These are phyloP conservation scores for Tetrapyrgos nigripes DNA, from an alignment of 1,284 basidiomycete species.

Conservation along the genomic window DNA sequence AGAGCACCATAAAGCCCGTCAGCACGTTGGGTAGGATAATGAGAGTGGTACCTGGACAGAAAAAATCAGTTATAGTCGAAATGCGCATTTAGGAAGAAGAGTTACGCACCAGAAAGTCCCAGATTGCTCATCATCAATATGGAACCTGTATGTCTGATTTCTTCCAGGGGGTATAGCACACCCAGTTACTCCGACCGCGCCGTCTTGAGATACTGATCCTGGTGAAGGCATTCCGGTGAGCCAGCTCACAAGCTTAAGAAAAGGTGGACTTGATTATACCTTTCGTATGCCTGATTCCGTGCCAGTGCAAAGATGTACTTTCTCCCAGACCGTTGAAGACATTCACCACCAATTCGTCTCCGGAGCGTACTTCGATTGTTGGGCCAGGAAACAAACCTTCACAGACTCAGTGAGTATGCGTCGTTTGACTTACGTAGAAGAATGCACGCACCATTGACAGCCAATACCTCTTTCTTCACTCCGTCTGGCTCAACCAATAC, in stretches of 20 bases:
- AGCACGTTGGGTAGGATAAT: conserved; percentile 12
- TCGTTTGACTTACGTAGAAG: not conserved
- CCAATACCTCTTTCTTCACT: conserved; percentile 10
- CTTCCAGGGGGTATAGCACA: conserved; percentile 10
- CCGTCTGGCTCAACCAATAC: conserved; percentile 9
- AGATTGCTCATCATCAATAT: conserved; percentile 6
- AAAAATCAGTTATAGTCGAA: not conserved
- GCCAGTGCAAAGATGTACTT: conserved; percentile 11
- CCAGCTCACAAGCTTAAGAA: not conserved
- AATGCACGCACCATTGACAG: conserved; percentile 13
- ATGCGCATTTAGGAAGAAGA: not conserved
- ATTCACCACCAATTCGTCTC: conserved; percentile 13
- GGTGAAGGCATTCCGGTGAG: not conserved
- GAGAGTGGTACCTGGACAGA: conserved; percentile 15
- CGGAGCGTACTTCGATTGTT: conserved; percentile 10
- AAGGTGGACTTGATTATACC: conserved; percentile 1
- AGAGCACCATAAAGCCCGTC: conserved; percentile 17
- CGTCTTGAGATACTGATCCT: conserved; percentile 12
- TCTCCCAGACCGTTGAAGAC: conserved; percentile 7
- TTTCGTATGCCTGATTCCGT: conserved; percentile 13
- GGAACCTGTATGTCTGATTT: conserved; percentile 11
- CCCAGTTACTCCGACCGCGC: conserved; percentile 7
- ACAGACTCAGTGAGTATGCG: too few relatives aligned
- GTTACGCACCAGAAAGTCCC: conserved; percentile 14
- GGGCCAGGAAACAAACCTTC: conserved; percentile 12